Base-by-base conservation (phyloP, 169 alveolate species). In the Plasmodium reichenowi region DNA sequence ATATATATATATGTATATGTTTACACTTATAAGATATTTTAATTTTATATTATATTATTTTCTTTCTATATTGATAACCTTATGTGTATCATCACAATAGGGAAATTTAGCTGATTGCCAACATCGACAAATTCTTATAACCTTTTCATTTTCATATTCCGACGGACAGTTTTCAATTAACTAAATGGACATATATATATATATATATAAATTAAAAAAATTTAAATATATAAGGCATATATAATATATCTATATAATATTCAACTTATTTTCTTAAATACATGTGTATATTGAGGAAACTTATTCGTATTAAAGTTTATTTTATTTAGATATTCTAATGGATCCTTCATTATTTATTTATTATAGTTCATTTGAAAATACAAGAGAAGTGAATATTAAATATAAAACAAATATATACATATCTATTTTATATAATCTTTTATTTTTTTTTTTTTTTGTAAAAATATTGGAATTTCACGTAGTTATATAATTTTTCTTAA, bases 21-120 rank as follows among this genome's bases (percentile, higher is more conserved):
- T 43, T 47, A 48, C 17, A 66, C 60, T 60, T 50, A 3, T 66
- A 38, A 20, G 12, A 15, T 58, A 26, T 47, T 24, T 45, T 26
- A 26, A 26, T 26, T 26, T 26, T 2, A 26, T 29, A 15, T 22
- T 43, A n/a, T 70, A 9, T 29, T n/a, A 22, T 29, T 74, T 20
- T 54, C 32, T n/a, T 3, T 9, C 17, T 22, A 20, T 63, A 22
- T n/a, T 60, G 54, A 26, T 62, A 60, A 95, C 97, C 93, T 94
- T 95, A 67, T 95, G 97, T 13, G 97, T 93, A 91, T 92, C 97
- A 70, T 95, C 97, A 59, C 97, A 95, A 92, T 93, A 94, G 20
- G 97, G 97, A 60, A 94, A 95, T 86, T 93, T 94, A 56, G 88
- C 88, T 22, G 96, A 92, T 74, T 95, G 97, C 97, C 97, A 95